Percentiles rank a stretch among this genome's conserved stretches.
phyloP scores from a whole-genome alignment of 805 yeast species.

The Starmera caribaea region DNA sequence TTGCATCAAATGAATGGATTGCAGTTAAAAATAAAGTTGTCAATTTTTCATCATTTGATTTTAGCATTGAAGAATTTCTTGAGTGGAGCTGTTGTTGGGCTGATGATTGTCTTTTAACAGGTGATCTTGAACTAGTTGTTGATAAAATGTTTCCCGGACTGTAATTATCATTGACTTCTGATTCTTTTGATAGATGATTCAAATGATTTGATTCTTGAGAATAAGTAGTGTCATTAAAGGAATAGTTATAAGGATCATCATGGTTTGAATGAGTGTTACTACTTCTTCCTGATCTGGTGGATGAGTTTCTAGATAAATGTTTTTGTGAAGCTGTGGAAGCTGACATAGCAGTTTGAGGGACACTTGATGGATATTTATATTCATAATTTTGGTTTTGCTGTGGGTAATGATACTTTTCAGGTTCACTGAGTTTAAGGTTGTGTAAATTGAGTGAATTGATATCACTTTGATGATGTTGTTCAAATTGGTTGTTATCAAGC shows the following conservation, averaged over 20 bases:
- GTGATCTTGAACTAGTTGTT: neutral
- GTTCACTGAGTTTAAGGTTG: too few relatives aligned
- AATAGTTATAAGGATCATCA: neutral
- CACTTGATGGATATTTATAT: too few relatives aligned
- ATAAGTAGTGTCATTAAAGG: neutral
- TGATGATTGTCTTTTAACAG: neutral
- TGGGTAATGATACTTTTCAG: too few relatives aligned
- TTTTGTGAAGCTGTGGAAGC: neutral
- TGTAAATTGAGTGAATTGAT: too few relatives aligned
- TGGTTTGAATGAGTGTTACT: too few relatives aligned
- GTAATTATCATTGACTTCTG: neutral
- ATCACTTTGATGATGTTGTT: too few relatives aligned
- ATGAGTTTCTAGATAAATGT: too few relatives aligned
- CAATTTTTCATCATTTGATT: conserved; percentile 30
- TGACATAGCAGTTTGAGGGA: neutral
- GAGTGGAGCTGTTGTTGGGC: neutral
- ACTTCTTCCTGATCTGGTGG: too few relatives aligned
- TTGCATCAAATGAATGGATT: conserved; percentile 47
- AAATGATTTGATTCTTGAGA: neutral
- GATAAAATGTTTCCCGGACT: neutral
- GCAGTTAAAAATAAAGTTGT: conserved; percentile 48
- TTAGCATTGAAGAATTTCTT: neutral
- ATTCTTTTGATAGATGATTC: neutral
- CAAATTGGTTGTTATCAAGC: too few relatives aligned
- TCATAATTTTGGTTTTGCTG: too few relatives aligned